A percentile compares a stretch with the other conserved stretches of the same genome.
Evolutionary conservation across 768 basidiomycete species (phyloP).

Genomic region (Cantharellus cinnabarinus): DNA sequence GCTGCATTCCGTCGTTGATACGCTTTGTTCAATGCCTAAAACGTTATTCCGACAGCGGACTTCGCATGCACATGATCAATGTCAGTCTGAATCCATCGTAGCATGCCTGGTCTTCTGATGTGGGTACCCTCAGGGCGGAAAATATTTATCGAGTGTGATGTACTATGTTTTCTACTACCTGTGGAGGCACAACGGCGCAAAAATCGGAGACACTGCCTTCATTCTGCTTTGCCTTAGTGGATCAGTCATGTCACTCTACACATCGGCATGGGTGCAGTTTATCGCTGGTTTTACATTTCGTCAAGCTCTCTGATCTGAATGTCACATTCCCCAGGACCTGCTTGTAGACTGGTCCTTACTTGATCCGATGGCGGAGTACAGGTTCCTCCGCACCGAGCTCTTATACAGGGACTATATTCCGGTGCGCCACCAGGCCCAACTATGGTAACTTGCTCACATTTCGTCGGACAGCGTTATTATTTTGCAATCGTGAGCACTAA

Average conservation of each 20-base stretch:
- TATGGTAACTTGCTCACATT: no score
- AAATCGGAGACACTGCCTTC: constrained; percentile 18
- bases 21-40: constrained; percentile 75
- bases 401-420: constrained; percentile 44
- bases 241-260: constrained; percentile 46
- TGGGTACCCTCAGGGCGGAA: constrained; percentile 41
- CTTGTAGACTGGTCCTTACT: constrained; percentile 86
- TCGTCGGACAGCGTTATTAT: no score
- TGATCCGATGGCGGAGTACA: constrained; percentile 31
- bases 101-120: neutral
- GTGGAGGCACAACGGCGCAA: constrained; percentile 50
- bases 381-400: constrained; percentile 51
- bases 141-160: constrained; percentile 52
- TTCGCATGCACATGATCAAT: constrained; percentile 70
- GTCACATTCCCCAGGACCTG: constrained; percentile 36
- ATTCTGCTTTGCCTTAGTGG: constrained; percentile 48
- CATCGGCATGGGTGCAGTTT: constrained; percentile 45
- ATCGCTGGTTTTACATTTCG: neutral
- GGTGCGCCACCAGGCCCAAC: constrained; percentile 19
- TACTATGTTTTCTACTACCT: constrained; percentile 47
- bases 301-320: neutral
- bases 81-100: constrained; percentile 22
- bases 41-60: constrained; percentile 62
- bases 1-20: constrained; percentile 43
- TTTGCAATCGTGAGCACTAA: no score